Percentiles rank a stretch among this genome's conserved stretches.
phyloP scores from a whole-genome alignment of 2,329 filamentous ascomycete species.

The Fonsecaea nubica region DNA sequence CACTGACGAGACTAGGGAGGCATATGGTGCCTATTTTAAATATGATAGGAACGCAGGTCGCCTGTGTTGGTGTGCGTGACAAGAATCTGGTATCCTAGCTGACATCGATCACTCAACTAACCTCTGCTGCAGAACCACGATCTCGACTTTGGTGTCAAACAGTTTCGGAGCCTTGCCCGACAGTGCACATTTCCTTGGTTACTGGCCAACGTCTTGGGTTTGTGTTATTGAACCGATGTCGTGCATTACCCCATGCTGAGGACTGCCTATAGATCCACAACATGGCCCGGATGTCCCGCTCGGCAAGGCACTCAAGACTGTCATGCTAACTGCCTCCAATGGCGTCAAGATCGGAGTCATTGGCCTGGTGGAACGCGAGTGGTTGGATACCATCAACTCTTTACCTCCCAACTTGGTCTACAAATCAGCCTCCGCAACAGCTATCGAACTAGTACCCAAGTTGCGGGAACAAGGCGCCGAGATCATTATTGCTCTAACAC shows the following conservation, averaged over 20 bases:
- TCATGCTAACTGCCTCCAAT: constrained; percentile 79
- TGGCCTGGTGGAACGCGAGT: constrained; percentile 84
- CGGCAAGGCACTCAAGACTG: constrained; percentile 75
- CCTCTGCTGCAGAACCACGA: constrained; percentile 74
- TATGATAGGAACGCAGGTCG: constrained; percentile 74
- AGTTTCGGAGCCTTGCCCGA: constrained; percentile 74
- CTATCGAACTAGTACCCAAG: constrained; percentile 74
- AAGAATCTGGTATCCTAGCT: background rate
- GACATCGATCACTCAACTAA: background rate
- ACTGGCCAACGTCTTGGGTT: constrained; percentile 72
- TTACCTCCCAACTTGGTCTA: constrained; percentile 83
- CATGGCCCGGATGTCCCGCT: constrained; percentile 77
- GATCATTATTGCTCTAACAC: constrained; percentile 80
- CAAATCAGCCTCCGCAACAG: constrained; percentile 76
- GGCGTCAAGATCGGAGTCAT: constrained; percentile 86
- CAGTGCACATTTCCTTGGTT: constrained; percentile 90
- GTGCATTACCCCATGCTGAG: constrained; percentile 28
- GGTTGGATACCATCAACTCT: constrained; percentile 86
- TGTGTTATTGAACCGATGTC: background rate
- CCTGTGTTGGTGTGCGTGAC: constrained; percentile 76
- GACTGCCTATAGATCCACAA: constrained; percentile 79
- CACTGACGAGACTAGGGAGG: constrained; percentile 44
- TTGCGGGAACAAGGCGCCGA: constrained; percentile 80
- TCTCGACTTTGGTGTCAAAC: constrained; percentile 85
- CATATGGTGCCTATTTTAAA: constrained; percentile 92